Conservation (phyloP, 2,329 filamentous ascomycete genomes). For the Neofusicoccum sp. region DNA sequence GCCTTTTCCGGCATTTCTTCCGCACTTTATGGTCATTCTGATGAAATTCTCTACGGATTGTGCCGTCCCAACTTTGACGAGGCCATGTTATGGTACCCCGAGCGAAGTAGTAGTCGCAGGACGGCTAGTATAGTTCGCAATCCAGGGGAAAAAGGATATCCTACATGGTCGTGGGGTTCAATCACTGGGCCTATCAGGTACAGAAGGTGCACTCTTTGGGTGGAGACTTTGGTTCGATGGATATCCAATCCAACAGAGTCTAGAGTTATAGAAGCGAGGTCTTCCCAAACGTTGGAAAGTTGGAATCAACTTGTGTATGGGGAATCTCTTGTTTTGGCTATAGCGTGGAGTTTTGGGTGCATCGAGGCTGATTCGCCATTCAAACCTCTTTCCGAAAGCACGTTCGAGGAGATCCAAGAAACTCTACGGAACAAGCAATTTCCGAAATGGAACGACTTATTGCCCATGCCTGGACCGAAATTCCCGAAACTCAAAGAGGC, state of each 20-base stretch:
- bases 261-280: too few relatives aligned
- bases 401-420: not conserved
- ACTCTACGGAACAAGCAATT: not conserved
- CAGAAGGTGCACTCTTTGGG: not conserved
- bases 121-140: not conserved
- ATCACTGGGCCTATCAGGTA: not conserved
- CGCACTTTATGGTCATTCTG: not conserved
- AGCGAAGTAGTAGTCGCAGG: not conserved
- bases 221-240: not conserved
- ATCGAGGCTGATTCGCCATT: not conserved
- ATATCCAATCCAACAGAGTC: not conserved
- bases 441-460: not conserved
- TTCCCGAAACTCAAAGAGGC: not conserved
- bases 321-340: not conserved
- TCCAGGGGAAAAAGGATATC: not conserved
- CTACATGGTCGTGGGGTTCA: constrained; percentile 9
- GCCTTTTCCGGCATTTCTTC: constrained; percentile 4
- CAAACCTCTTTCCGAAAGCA: not conserved
- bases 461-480: not conserved
- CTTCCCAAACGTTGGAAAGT: too few relatives aligned
- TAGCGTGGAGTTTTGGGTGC: not conserved
- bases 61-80: not conserved
- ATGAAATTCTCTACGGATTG: not conserved
- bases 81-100: not conserved
- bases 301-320: too few relatives aligned